Evolutionary conservation across 768 basidiomycete species (phyloP).

Genomic region (Paxillus rubicundulus): DNA sequence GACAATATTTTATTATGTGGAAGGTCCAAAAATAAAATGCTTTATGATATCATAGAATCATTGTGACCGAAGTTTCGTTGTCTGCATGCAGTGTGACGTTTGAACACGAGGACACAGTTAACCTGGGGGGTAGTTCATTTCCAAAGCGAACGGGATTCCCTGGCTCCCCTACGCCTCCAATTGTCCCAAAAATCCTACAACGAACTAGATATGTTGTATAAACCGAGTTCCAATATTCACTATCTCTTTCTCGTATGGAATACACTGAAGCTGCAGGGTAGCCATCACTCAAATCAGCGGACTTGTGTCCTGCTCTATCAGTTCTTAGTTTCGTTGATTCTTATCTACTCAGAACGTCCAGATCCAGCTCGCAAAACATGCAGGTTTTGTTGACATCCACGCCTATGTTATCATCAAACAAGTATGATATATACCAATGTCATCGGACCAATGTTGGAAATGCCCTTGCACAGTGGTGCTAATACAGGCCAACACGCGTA

Average conservation of each 20-base stretch:
- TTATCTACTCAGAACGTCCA: conserved; percentile 1
- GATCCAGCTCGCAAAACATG: conserved; percentile 11
- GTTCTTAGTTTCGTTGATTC: not conserved
- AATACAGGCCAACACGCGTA: conserved; percentile 29
- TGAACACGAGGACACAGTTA: conserved; percentile 30
- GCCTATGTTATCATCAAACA: conserved; percentile 3
- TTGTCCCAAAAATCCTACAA: conserved; percentile 28
- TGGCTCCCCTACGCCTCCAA: conserved; percentile 12
- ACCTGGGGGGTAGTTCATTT: conserved; percentile 10
- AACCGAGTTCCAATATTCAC: conserved; percentile 19
- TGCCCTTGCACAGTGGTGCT: conserved; percentile 22
- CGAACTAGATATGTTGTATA: conserved; percentile 16
- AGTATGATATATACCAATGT: conserved; percentile 22
- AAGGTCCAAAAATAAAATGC: too few species aligned
- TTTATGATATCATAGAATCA: too few species aligned
- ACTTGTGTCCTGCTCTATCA: not conserved
- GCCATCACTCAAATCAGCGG: conserved; percentile 1
- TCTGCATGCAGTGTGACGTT: conserved; percentile 8
- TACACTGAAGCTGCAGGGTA: conserved; percentile 1
- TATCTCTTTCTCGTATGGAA: not conserved
- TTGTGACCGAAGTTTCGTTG: too few species aligned
- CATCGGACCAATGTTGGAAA: conserved; percentile 16
- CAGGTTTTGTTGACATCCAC: not conserved
- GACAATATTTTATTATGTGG: too few species aligned
- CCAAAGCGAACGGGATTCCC: conserved; percentile 13